phyloP scores from a whole-genome alignment of 2,329 filamentous ascomycete species.

The Apiospora koreana region DNA sequence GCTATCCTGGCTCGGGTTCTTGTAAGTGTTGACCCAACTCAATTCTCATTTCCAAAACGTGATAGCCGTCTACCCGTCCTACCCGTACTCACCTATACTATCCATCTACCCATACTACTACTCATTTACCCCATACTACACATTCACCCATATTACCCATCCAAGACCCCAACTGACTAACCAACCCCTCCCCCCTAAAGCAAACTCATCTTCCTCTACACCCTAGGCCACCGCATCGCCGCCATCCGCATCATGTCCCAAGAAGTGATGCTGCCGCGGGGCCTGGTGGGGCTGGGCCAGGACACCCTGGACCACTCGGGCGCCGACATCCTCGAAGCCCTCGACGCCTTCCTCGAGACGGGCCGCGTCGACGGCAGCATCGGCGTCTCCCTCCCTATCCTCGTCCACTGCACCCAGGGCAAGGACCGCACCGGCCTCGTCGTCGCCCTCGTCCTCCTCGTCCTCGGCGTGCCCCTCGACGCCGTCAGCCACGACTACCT shows the following conservation, averaged over 20 bases:
- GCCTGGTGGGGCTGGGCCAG: slow-evolving; percentile 68
- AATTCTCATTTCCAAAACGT: background rate
- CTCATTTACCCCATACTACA: too few species aligned
- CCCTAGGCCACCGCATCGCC: slow-evolving; percentile 64
- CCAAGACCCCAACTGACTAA: background rate
- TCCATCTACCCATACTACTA: background rate
- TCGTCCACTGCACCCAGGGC: slow-evolving; percentile 86
- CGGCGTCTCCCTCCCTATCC: slow-evolving; percentile 55
- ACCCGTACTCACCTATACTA: too few species aligned
- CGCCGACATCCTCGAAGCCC: slow-evolving; percentile 57
- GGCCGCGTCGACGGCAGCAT: too few species aligned
- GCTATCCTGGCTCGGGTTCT: slow-evolving; percentile 66
- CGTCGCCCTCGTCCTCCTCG: slow-evolving; percentile 66
- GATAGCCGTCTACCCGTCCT: background rate
- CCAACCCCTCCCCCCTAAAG: slow-evolving; percentile 30
- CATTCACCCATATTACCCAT: background rate
- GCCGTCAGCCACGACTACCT: slow-evolving; percentile 74
- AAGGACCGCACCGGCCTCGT: slow-evolving; percentile 82
- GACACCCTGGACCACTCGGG: slow-evolving; percentile 71
- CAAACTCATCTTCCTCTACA: slow-evolving; percentile 57
- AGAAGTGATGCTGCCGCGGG: slow-evolving; percentile 71
- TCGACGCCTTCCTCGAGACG: slow-evolving; percentile 47
- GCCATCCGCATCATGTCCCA: slow-evolving; percentile 70
- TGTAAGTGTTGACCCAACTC: slow-evolving; percentile 43
- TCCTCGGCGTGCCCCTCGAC: slow-evolving; percentile 56